Base-by-base conservation (phyloP, 2,329 filamentous ascomycete species). In the Epichloe brachyelytri region DNA sequence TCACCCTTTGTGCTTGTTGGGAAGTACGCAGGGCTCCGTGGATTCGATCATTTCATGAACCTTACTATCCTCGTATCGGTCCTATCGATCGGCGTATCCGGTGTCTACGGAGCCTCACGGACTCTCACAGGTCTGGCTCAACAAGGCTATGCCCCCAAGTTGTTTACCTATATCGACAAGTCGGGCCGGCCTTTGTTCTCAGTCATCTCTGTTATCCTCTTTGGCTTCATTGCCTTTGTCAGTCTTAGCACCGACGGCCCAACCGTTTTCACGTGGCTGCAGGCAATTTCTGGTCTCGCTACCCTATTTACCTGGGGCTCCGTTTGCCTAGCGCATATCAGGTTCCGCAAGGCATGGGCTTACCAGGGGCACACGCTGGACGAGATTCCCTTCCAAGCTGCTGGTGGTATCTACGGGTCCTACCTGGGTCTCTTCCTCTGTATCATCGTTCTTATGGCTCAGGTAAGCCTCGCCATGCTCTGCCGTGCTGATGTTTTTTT, bases 251-350 rank as follows among this genome's bases (percentile, higher is more conserved):
- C 70, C 3, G 62, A 65, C 3, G 77, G 77, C 48, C 62, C 65
- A 20, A 65, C 66, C 2, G 74, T 82, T 37, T 81, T 84, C 56
- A 71, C 75, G 59, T 84, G 80, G 80, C 74, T 85, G 12, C 71
- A 78, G 22, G 76, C 80, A 17, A 68, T 83, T n/a, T 82, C 79
- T 2, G 79, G 77, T 55, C 72, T 83, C 11, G 74, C 75, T 11
- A 74, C 77, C 45, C 73, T 84, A 53, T 83, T 82, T 63, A 78
- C 79, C 39, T 85, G 80, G 80, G 79, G 74, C 41, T 79, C 75
- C 50, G 79, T 85, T 57, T 82, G 78, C 63, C 61, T 80, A 17
- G 74, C 77, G 3, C 80, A 84, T 61, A 81, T 84, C 60, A 79
- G 80, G 46, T 84, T 83, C 73, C 78, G 80, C 44, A 60, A 62